Evolutionary conservation across 2,329 filamentous ascomycete genomes (phyloP).

Genomic region (Sphaerulina populicola): DNA sequence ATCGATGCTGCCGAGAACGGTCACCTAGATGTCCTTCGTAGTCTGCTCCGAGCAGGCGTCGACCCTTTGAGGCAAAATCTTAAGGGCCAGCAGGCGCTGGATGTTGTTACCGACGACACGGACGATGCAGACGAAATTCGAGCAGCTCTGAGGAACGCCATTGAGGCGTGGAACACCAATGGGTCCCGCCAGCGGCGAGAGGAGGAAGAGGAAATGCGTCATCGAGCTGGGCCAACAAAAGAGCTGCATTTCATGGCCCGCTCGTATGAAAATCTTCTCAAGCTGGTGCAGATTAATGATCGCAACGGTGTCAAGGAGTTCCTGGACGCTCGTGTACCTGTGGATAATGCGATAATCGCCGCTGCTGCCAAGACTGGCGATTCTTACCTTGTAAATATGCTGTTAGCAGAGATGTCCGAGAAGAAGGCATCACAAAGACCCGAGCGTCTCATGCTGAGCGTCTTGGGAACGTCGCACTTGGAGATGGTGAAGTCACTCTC

Average conservation of each 20-base stretch:
- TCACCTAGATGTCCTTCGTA: constrained; percentile 76
- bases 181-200: constrained; percentile 43
- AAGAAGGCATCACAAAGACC: constrained; percentile 57
- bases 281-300: constrained; percentile 44
- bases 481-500: constrained; percentile 60
- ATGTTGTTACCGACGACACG: constrained; percentile 72
- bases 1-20: constrained; percentile 96
- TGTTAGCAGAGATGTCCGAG: constrained; percentile 49
- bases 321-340: constrained; percentile 36
- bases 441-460: constrained; percentile 86
- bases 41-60: constrained; percentile 76
- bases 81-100: constrained; percentile 85
- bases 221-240: constrained; percentile 33
- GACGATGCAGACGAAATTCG: constrained; percentile 64
- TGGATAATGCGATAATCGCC: constrained; percentile 77
- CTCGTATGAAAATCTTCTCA: constrained; percentile 42
- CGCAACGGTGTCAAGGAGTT: constrained; percentile 43
- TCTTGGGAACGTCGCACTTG: constrained; percentile 80
- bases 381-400: constrained; percentile 71
- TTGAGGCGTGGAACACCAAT: constrained; percentile 36
- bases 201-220: constrained; percentile 42
- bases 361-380: constrained; percentile 89
- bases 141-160: constrained; percentile 40
- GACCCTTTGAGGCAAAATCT: constrained; percentile 86
- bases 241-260: constrained; percentile 44